Base-by-base conservation (phyloP, 2,329 filamentous ascomycete species). In the Fusarium aywerte region DNA sequence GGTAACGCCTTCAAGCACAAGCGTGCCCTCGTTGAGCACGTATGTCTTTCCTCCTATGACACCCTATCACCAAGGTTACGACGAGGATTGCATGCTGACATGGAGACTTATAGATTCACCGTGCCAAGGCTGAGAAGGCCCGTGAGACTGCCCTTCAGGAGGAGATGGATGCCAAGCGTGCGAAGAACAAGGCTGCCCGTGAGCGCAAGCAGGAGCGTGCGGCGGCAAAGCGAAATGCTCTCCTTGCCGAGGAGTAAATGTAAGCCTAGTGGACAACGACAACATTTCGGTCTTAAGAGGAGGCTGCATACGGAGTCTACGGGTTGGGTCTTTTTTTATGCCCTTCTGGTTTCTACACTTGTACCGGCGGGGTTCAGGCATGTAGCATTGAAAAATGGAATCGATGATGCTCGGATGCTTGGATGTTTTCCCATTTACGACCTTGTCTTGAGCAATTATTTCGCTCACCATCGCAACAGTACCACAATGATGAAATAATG, bases 1-100 rank as follows among this genome's bases (percentile, higher is more conserved):
- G 96, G 96, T 96, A 99, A 99, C 91, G 95, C 96, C 83, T 99
- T 99, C 92, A 99, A 99, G 94, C 96, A 99, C 93, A 99, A 98
- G 94, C 92, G 96, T 86, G 96, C 94, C 80, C 91, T 99, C 79
- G 93, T 99, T 82, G 96, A 99, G 90, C 96, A 99, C 88, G 96
- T 99, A 96, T 81, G 96, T 93, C 47, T 53, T 53, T 29, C 78
- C 44, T 42, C 40, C 52, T 36, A 63, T 32, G 38, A 49, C 27
- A 16, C 45, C 55, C 25, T 16, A 42, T 53, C 27, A 31, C 8
- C 5, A 33, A 35, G 47, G 38, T 29, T 27, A 52, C 29, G n/a
- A 38, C 39, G 32, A 23, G 48, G 47, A 16, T 60, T 44, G 38
- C 11, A 38, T 56, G 53, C 67, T 68, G 55, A 74, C 66, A 68